Evolutionary conservation across 2,329 filamentous ascomycete species (phyloP), one percentile per base, ranked within the genome.

Genomic region (Blastomyces silverae): DNA sequence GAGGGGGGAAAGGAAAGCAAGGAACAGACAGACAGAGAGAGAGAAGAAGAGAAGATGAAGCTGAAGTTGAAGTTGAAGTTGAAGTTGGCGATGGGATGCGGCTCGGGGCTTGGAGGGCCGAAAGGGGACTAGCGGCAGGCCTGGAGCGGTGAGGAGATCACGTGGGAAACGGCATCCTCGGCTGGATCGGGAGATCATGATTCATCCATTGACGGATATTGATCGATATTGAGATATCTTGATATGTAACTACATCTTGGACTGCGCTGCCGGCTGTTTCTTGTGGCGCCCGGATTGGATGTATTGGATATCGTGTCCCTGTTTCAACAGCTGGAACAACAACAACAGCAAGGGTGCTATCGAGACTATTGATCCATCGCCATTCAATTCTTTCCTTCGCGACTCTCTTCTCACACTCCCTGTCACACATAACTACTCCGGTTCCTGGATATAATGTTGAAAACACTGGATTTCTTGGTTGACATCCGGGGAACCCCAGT

Each of bases 1-100:
- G 31, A 13, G 17, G 34, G 44, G 28, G 20, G 48, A 62, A 61
- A 64, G 28, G 60, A 44, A 53, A 56, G 42, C 50, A 15, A 42
- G 53, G 53, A 28, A 20, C 39, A 42, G 37, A 62, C 56, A 53
- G 58, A 53, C 3, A 55, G 42, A 48, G 39, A 62, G 17, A 53
- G 50, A 25, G 34, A 46, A 46, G 20, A 55, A 28, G 52, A 59
- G 42, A 20, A 44, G 56, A 53, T 60, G 37, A 52, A 59, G 55
- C 4, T 34, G 11, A 55, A 34, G 28, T 0, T 34, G 53, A 59
- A n/a, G 63, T 25, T 39, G 63, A 37, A 25, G n/a, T 44, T 28
- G 22, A 46, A 13, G 62, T 10, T 46, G 56, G 15, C 22, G 34
- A n/a, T 15, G n/a, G n/a, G n/a, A n/a, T n/a, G n/a, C n/a, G n/a